Evolutionary conservation across 805 yeast genomes (phyloP).

Genomic region (Metschnikowia corniflorae): DNA sequence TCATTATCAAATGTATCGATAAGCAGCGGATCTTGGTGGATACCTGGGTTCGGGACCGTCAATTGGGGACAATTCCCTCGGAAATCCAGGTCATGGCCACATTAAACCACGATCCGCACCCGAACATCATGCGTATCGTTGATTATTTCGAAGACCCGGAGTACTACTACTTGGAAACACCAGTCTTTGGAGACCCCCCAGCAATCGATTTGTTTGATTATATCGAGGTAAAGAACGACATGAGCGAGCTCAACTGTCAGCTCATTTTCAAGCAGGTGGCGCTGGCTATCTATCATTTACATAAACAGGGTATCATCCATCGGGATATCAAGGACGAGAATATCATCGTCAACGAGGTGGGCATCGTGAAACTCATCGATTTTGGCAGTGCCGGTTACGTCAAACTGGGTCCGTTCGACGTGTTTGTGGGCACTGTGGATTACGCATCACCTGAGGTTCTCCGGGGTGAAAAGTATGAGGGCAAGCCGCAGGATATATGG

Average conservation of each 20-base stretch:
- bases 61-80: slow-evolving; percentile 90
- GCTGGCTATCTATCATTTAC: slow-evolving; percentile 77
- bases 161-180: slow-evolving; percentile 87
- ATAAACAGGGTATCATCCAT: slow-evolving; percentile 83
- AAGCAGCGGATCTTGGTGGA: slow-evolving; percentile 92
- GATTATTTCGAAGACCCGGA: slow-evolving; percentile 92
- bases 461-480: slow-evolving; percentile 83
- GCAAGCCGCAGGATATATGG: slow-evolving; percentile 96
- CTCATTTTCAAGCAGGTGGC: slow-evolving; percentile 76
- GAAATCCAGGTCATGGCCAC: slow-evolving; percentile 91
- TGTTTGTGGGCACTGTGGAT: slow-evolving; percentile 95
- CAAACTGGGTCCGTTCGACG: slow-evolving; percentile 91
- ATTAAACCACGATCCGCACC: slow-evolving; percentile 75
- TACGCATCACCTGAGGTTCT: slow-evolving; percentile 97
- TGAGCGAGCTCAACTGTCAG: slow-evolving; percentile 76
- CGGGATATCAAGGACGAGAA: slow-evolving; percentile 96
- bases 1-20: slow-evolving; percentile 84
- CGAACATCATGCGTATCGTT: slow-evolving; percentile 76
- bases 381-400: slow-evolving; percentile 94
- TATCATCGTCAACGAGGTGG: slow-evolving; percentile 79
- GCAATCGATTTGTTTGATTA: slow-evolving; percentile 91
- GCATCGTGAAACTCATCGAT: slow-evolving; percentile 81
- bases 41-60: slow-evolving; percentile 94
- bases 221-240: slow-evolving; percentile 78
- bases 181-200: slow-evolving; percentile 84